These are phyloP conservation scores for Fusarium foetens DNA, from an alignment of 2,329 filamentous ascomycete genomes.

Conservation along the genomic window DNA sequence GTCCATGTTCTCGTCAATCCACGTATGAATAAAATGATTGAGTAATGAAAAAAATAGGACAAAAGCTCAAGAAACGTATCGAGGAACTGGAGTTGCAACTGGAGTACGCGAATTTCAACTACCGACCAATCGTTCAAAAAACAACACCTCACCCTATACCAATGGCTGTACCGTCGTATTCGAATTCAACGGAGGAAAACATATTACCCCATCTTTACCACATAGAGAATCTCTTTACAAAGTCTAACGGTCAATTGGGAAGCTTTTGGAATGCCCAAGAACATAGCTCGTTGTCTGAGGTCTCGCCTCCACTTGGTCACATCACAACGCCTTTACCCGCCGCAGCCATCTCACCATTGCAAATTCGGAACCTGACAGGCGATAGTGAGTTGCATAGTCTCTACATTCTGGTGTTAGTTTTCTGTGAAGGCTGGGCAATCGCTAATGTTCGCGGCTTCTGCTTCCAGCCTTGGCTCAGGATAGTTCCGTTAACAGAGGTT, in stretches of 20 bases:
- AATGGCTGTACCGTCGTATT: not conserved
- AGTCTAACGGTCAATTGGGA: not conserved
- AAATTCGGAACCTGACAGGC: not conserved
- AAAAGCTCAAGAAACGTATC: not conserved
- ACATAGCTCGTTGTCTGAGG: not conserved
- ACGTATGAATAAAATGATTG: not conserved
- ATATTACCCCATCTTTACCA: not conserved
- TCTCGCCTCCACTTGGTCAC: not conserved
- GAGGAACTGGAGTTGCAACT: not conserved
- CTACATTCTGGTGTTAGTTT: too few relatives aligned
- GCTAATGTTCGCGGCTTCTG: too few relatives aligned
- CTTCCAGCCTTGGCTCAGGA: too few relatives aligned
- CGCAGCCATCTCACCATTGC: not conserved
- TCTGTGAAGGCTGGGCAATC: too few relatives aligned
- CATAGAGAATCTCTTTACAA: not conserved
- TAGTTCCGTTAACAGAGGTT: not conserved
- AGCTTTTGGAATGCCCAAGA: not conserved
- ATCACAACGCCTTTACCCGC: fast-evolving
- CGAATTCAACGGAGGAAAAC: not conserved
- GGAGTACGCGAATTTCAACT: not conserved
- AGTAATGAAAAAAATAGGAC: not conserved
- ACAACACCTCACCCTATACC: not conserved
- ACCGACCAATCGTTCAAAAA: not conserved
- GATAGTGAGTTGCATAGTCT: too few relatives aligned
- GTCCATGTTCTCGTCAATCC: too few relatives aligned